Conservation (phyloP, 2,329 filamentous ascomycete genomes). For the Penicillium hordei region DNA sequence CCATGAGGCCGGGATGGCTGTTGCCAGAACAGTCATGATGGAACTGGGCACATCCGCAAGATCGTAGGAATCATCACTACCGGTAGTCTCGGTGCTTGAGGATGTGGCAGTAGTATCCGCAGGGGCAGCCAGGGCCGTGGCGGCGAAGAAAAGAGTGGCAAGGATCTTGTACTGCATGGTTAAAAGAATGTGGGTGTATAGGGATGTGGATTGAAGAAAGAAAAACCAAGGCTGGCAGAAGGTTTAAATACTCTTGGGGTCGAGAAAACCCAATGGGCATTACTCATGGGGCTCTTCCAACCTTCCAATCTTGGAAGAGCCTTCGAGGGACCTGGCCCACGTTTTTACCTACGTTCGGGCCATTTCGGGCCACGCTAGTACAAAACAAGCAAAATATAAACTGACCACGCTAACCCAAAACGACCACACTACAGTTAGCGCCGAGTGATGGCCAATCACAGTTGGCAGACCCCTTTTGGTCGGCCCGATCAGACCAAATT, state of each 20-base stretch:
- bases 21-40: conserved; percentile 27
- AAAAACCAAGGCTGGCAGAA: neutral
- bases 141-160: conserved; percentile 23
- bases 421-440: neutral
- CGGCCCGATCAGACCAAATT: neutral
- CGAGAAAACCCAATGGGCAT: neutral
- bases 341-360: neutral
- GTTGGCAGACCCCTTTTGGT: neutral
- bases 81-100: neutral
- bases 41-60: conserved; percentile 15
- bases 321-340: neutral
- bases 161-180: conserved; percentile 30
- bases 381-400: neutral
- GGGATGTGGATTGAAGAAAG: neutral
- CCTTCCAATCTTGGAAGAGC: neutral
- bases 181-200: neutral
- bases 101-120: conserved; percentile 7
- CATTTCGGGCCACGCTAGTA: neutral
- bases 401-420: neutral
- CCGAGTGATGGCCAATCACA: neutral
- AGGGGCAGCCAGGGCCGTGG: conserved; percentile 24
- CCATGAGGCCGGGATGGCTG: conserved; percentile 26
- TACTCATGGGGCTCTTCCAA: neutral
- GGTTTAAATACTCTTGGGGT: neutral
- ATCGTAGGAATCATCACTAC: neutral